A percentile compares a stretch with the other conserved stretches of the same genome.
Conservation (phyloP, 2,329 filamentous ascomycete genomes). For the Apiospora rasikravindrae region DNA sequence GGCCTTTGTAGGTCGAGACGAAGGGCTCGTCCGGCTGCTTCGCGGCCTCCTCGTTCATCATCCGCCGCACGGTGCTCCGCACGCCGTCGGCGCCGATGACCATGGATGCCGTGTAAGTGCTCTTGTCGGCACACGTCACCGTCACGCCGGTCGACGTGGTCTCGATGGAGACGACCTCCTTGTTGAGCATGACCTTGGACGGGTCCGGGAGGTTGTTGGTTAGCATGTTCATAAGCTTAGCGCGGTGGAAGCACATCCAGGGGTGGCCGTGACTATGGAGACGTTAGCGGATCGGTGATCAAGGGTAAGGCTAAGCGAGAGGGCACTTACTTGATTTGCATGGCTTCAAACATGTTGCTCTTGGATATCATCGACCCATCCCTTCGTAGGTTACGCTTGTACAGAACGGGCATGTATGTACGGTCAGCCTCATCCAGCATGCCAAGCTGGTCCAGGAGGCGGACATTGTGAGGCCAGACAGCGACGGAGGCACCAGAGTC, state of each 20-base stretch:
- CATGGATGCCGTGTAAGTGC: slow-evolving; percentile 41
- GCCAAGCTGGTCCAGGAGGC: slow-evolving; percentile 36
- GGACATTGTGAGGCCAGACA: slow-evolving; percentile 34
- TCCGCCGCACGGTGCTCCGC: slow-evolving; percentile 41
- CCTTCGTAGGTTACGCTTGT: slow-evolving; percentile 22
- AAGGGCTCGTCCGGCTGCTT: slow-evolving; percentile 29
- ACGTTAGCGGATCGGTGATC: background rate
- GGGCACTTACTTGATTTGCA: slow-evolving; percentile 27
- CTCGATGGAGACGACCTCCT: slow-evolving; percentile 23
- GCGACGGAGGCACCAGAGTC: slow-evolving; percentile 31
- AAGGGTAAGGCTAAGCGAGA: background rate
- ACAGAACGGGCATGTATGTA: slow-evolving; percentile 24
- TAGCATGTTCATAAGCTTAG: slow-evolving; percentile 30
- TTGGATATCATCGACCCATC: slow-evolving; percentile 23
- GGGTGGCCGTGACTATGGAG: slow-evolving; percentile 32
- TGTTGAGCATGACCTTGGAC: slow-evolving; percentile 22
- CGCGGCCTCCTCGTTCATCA: slow-evolving; percentile 35
- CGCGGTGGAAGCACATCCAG: slow-evolving; percentile 31
- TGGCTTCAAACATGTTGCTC: slow-evolving; percentile 26
- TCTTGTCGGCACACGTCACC: slow-evolving; percentile 40
- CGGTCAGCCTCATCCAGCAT: slow-evolving; percentile 24
- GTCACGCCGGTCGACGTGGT: slow-evolving; percentile 21
- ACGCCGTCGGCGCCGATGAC: slow-evolving; percentile 50
- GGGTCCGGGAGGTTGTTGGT: slow-evolving; percentile 29
- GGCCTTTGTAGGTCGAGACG: slow-evolving; percentile 31